phyloP scores from a whole-genome alignment of 2,329 filamentous ascomycete genomes.

The Lasiodiplodia theobromae region DNA sequence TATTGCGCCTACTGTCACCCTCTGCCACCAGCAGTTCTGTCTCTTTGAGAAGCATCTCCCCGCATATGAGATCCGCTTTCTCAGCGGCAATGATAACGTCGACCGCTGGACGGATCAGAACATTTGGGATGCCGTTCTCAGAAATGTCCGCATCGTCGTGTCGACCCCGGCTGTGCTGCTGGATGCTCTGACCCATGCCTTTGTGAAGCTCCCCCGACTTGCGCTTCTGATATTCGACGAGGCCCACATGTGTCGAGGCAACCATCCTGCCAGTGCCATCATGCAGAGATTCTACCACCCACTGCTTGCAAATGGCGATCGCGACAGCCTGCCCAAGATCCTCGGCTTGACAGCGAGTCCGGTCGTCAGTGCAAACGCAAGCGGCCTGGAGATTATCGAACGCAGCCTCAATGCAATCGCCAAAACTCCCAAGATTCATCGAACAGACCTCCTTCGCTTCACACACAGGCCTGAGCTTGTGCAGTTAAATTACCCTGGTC shows the following conservation, averaged over 20 bases:
- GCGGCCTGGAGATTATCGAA: slow-evolving; percentile 69
- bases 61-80: slow-evolving; percentile 64
- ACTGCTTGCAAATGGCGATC: slow-evolving; percentile 40
- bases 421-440: slow-evolving; percentile 71
- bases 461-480: slow-evolving; percentile 71
- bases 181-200: slow-evolving; percentile 77
- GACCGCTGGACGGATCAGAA: slow-evolving; percentile 74
- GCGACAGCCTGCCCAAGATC: slow-evolving; percentile 65
- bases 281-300: slow-evolving; percentile 76
- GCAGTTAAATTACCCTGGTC: slow-evolving; percentile 37
- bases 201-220: slow-evolving; percentile 69
- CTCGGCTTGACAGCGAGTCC: slow-evolving; percentile 85
- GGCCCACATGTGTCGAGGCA: slow-evolving; percentile 77
- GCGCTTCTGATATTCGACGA: slow-evolving; percentile 83
- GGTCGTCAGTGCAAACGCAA: slow-evolving; percentile 65
- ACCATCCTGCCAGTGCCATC: slow-evolving; percentile 71
- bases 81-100: slow-evolving; percentile 73
- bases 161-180: slow-evolving; percentile 78
- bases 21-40: slow-evolving; percentile 54
- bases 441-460: slow-evolving; percentile 71
- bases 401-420: slow-evolving; percentile 72
- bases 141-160: slow-evolving; percentile 73
- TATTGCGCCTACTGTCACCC: slow-evolving; percentile 52
- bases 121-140: slow-evolving; percentile 72
- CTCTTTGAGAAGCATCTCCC: slow-evolving; percentile 47